Evolutionary conservation across 192 early-diverging fungal species (phyloP), one percentile per base, ranked within the genome.

Genomic region (Funneliformis geosporum): DNA sequence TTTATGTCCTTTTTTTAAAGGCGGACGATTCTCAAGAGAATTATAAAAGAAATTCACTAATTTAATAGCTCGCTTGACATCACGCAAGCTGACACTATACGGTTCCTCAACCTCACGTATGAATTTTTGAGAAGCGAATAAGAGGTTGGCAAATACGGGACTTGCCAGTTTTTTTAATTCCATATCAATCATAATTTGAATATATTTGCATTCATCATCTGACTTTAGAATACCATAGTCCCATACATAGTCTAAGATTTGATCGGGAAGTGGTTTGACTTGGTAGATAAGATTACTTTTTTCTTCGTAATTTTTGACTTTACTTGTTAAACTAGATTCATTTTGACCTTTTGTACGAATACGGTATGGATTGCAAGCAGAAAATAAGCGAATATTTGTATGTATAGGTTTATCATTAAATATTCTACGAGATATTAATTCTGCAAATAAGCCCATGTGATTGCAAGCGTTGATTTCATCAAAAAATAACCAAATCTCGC

Each of bases 121-220:
- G 21, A 72, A 78, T 70, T 42, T 44, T 42, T 78, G 76, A n/a
- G 76, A 78, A 27, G 74, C 60, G 44, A 28, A 78, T 9, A 78
- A 23, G 25, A 78, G 66, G 2, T 78, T 67, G 1, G 23, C 40
- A 23, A 78, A 50, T 50, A 50, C 16, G 18, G 47, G 47, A 14
- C 18, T 12, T 16, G 47, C 1, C 5, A 50, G 14, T 50, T 50
- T 50, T 50, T 50, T 50, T 50, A 50, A 50, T 50, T 16, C 47
- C 18, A 16, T 50, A 18, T 50, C 47, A 50, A 50, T 4, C 47
- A 50, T 50, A 16, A 50, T 50, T 50, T 50, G 47, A 50, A 50
- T 50, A 72, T 18, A 70, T 9, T 40, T 28, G 2, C 28, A 23
- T 16, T 50, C 47, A 50, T 18, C 47, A 18, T 50, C 16, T 18